A percentile compares a stretch with the other conserved stretches of the same genome.
Evolutionary conservation across 257 asterid species (phyloP).

Genomic region (Solanum clarkiae): DNA sequence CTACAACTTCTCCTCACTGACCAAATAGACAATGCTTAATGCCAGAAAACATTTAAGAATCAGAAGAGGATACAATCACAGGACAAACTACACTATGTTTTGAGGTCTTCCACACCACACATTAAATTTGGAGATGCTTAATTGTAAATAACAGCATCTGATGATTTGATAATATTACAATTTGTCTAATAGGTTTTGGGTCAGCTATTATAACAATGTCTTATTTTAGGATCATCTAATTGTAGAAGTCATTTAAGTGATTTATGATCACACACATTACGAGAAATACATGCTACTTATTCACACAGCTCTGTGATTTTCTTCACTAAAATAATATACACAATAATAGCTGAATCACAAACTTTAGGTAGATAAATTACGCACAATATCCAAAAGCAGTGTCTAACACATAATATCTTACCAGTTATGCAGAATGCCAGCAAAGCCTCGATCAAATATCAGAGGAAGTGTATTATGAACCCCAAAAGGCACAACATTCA

Average conservation of each 20-base stretch:
- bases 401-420: constrained; percentile 5
- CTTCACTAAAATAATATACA: background rate
- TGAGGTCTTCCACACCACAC: background rate
- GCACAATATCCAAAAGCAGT: background rate
- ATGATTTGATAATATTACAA: background rate
- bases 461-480: constrained; percentile 62
- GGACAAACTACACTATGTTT: background rate
- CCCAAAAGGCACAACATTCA: constrained; percentile 89
- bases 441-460: constrained; percentile 65
- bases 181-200: background rate
- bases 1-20: background rate
- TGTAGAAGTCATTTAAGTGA: background rate
- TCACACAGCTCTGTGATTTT: background rate
- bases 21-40: background rate
- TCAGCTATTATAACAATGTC: background rate
- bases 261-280: background rate
- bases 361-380: background rate
- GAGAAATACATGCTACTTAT: background rate
- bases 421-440: constrained; percentile 86
- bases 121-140: background rate
- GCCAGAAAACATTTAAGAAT: background rate
- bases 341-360: background rate
- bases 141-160: background rate
- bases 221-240: background rate
- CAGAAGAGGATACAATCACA: background rate